phyloP scores from a whole-genome alignment of 2,329 filamentous ascomycete genomes.

The Colletotrichum sp. region DNA sequence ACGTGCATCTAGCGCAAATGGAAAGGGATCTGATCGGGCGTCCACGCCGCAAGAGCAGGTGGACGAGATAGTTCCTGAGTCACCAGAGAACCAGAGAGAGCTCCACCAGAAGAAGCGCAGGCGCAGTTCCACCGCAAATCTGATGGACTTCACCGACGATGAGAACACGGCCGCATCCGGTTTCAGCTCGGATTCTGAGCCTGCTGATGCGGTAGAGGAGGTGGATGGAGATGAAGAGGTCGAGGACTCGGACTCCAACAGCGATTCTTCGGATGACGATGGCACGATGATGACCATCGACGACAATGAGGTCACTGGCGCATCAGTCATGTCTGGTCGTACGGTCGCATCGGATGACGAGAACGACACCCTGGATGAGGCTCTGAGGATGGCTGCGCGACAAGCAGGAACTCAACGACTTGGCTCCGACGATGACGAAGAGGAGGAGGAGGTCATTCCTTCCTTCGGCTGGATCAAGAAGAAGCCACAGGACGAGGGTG shows the following conservation, averaged over 20 bases:
- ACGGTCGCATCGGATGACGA: slow-evolving; percentile 59
- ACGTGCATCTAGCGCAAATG: slow-evolving; percentile 60
- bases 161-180: slow-evolving; percentile 77
- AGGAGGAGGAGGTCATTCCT: slow-evolving; percentile 75
- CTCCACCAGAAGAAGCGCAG: slow-evolving; percentile 62
- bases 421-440: slow-evolving; percentile 46
- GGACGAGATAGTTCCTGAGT: slow-evolving; percentile 61
- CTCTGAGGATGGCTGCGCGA: slow-evolving; percentile 75
- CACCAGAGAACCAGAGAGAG: slow-evolving; percentile 69
- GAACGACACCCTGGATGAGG: slow-evolving; percentile 76
- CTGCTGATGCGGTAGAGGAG: slow-evolving; percentile 59
- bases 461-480: slow-evolving; percentile 79
- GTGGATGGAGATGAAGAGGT: slow-evolving; percentile 57
- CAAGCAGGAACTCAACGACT: slow-evolving; percentile 77
- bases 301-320: slow-evolving; percentile 76
- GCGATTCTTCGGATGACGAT: slow-evolving; percentile 70
- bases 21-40: slow-evolving; percentile 51
- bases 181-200: slow-evolving; percentile 71
- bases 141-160: slow-evolving; percentile 68
- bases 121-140: slow-evolving; percentile 70
- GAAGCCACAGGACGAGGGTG: slow-evolving; percentile 35
- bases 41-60: slow-evolving; percentile 67
- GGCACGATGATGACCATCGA: slow-evolving; percentile 85
- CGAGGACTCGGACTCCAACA: slow-evolving; percentile 43
- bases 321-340: slow-evolving; percentile 67